Percentiles rank a stretch among this genome's conserved stretches.
Evolutionary conservation across 805 yeast species (phyloP).

Genomic region (Barnettozyma vustinii): DNA sequence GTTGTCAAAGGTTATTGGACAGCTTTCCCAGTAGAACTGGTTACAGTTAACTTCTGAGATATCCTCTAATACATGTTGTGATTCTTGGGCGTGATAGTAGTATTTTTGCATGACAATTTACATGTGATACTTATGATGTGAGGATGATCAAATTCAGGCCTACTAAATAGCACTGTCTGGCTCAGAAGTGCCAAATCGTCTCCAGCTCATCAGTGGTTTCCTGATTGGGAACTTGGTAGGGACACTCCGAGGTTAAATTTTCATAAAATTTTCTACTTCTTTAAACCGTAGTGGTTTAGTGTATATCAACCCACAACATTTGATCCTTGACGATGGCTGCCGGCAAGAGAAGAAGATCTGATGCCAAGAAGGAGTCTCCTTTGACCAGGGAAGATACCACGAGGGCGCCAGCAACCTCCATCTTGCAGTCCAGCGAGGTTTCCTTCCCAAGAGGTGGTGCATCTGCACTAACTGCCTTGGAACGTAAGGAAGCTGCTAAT

Average conservation of each 20-base stretch:
- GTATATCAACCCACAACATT: background rate
- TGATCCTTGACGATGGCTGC: constrained; percentile 17
- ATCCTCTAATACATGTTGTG: background rate
- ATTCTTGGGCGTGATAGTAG: background rate
- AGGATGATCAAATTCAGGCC: background rate
- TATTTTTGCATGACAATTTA: too few species aligned
- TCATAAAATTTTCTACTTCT: constrained; percentile 14
- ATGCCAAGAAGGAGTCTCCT: constrained; percentile 35
- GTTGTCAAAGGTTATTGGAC: constrained; percentile 21
- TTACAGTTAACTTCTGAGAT: background rate
- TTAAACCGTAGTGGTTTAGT: background rate
- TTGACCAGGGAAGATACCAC: constrained; percentile 36
- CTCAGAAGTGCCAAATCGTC: constrained; percentile 14
- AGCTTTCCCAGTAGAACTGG: constrained; percentile 7
- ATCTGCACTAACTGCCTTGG: constrained; percentile 79
- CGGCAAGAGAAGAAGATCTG: constrained; percentile 46
- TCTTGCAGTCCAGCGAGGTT: constrained; percentile 32
- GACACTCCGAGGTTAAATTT: constrained; percentile 11
- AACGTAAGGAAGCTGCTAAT: constrained; percentile 85
- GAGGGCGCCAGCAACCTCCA: constrained; percentile 30
- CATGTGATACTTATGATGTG: background rate
- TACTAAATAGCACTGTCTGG: too few species aligned
- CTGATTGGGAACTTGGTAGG: constrained; percentile 17
- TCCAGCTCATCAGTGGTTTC: constrained; percentile 19
- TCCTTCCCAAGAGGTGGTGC: constrained; percentile 96